phyloP scores from a whole-genome alignment of 2,329 filamentous ascomycete genomes.

The Alternaria gaisen region DNA sequence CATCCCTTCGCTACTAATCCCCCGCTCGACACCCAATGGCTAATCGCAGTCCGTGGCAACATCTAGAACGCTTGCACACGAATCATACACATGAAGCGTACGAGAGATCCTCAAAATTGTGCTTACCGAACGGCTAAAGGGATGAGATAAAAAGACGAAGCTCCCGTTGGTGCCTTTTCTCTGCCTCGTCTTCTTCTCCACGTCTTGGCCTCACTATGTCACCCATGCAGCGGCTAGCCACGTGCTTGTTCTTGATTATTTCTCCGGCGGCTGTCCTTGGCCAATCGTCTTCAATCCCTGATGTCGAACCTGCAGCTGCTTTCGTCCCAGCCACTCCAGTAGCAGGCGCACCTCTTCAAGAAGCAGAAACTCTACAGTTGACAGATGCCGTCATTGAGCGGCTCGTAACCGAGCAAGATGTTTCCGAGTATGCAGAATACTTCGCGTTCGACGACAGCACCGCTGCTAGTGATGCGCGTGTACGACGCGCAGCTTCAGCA shows the following conservation, averaged over 20 bases:
- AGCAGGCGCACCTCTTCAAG: slow-evolving; percentile 12
- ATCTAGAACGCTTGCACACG: neutral
- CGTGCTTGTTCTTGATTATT: neutral
- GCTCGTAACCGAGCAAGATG: neutral
- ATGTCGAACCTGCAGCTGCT: slow-evolving; percentile 9
- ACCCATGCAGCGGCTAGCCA: slow-evolving; percentile 1
- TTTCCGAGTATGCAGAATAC: slow-evolving; percentile 4
- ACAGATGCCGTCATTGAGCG: slow-evolving; percentile 7
- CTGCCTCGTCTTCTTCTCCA: neutral
- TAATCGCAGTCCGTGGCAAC: neutral
- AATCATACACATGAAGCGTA: neutral
- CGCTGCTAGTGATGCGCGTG: neutral
- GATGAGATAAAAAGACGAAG: neutral
- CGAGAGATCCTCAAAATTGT: neutral
- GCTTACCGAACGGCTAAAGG: slow-evolving; percentile 1
- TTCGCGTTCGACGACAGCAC: slow-evolving; percentile 9
- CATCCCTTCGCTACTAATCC: neutral
- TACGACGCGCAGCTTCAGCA: neutral
- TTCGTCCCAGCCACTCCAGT: neutral
- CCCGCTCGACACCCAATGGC: neutral
- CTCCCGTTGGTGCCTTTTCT: neutral
- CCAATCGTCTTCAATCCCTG: neutral
- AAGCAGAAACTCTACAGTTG: slow-evolving; percentile 11
- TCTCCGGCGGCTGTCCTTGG: neutral
- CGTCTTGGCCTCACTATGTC: slow-evolving; percentile 3